phyloP scores from a whole-genome alignment of 2,329 filamentous ascomycete genomes.

The Cladobotryum mycophilum region DNA sequence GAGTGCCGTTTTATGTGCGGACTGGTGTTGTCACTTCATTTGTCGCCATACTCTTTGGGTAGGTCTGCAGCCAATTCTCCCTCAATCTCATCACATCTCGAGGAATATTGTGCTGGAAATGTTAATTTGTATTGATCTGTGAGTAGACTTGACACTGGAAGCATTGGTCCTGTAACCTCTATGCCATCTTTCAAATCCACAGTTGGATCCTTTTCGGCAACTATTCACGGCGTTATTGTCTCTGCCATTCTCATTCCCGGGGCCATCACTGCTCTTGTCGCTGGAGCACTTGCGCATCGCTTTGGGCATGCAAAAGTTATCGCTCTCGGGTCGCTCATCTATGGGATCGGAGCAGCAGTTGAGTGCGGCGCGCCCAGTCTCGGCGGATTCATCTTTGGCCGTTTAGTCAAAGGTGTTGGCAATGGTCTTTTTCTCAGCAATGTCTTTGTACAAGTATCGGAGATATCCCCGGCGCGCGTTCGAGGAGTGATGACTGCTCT shows the following conservation, averaged over 20 bases:
- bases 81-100: too few species aligned
- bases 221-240: conserved; percentile 53
- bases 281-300: conserved; percentile 46
- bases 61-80: not conserved
- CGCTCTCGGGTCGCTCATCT: conserved; percentile 45
- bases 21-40: too few species aligned
- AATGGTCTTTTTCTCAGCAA: conserved; percentile 51
- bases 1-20: too few species aligned
- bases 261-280: conserved; percentile 52
- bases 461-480: conserved; percentile 48
- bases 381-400: conserved; percentile 48
- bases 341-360: conserved; percentile 44
- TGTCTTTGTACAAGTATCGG: conserved; percentile 49
- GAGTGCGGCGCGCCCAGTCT: conserved; percentile 31
- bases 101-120: too few species aligned
- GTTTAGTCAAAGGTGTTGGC: conserved; percentile 50
- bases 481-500: conserved; percentile 47
- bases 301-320: conserved; percentile 50
- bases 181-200: conserved; percentile 46
- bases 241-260: conserved; percentile 55
- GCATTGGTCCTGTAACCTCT: conserved; percentile 52
- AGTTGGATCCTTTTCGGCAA: conserved; percentile 48
- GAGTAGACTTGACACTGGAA: conserved; percentile 36
- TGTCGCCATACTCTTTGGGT: conserved; percentile 29
- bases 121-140: too few species aligned